Evolutionary conservation across 1,284 basidiomycete species (phyloP), one percentile per base, ranked within the genome.

Genomic region (Tylopilus sp.): DNA sequence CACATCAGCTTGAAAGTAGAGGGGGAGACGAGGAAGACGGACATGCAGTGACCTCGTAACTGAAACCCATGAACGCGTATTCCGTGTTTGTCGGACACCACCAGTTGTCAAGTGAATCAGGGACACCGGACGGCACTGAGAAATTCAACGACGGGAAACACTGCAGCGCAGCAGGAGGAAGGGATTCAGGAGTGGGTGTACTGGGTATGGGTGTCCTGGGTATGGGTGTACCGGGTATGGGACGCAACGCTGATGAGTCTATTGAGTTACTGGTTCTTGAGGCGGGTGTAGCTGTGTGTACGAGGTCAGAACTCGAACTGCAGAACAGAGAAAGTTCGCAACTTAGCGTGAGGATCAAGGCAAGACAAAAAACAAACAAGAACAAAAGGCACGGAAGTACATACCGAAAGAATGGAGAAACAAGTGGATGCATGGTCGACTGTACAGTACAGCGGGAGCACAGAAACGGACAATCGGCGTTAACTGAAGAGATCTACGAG

Each of bases 21-120:
- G 4, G 18, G 25, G 26, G 21, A 46, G 13, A 25, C 19, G 25
- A 45, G 31, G 19, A 41, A 35, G 41, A 65, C 76, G 49, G 55
- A 81, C 81, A 84, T 10, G 64, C 66, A 40, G 80, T 79, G 21
- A 87, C 73, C 60, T 84, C 82, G 54, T 88, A 87, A 59, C 82
- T 84, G 66, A 88, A 83, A 1, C 84, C 86, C 35, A 88, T 67
- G 61, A 86, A 88, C 0, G 77, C 85, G 53, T 86, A 87, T 59
- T 88, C 85, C 1, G 74, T 77, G 48, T 67, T 66, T 35, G 68
- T 61, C 49, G 76, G 64, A 60, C 85, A 88, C 86, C 85, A 88
- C 85, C 85, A 88, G 52, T 73, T 72, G 42, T 72, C 69, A 25
- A 72, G 49, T 1, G 76, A 74, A 3, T 59, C 54, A 0, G 83